Evolutionary conservation across 495 filamentous ascomycete genomes (phyloP), one percentile per base, ranked within the genome.

Genomic region (Lepidopterella palustris): DNA sequence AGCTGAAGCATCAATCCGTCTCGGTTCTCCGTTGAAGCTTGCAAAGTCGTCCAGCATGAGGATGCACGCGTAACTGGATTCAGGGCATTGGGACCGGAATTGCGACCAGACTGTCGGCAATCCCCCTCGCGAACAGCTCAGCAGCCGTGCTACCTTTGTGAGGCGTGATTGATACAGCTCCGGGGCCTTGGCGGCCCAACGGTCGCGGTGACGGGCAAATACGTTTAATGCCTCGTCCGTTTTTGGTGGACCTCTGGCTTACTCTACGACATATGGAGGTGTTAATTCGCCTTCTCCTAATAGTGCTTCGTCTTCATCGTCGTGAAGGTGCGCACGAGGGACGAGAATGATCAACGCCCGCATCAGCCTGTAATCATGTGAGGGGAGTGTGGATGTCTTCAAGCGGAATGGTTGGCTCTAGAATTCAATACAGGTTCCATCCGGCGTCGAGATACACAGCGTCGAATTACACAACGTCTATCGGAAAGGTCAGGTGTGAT

Each of bases 331-430:
- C 42, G 52, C 64, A 63, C 64, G 57, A 67, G 56, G 56, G 27
- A 45, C 42, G 27, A 51, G 59, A 55, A 39, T 21, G 42, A 54
- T 57, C 27, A 20, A 27, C 24, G 53, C 63, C 68, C 68, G 70
- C 70, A 73, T 64, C 27, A 66, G 39, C 25, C 58, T 45, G 31
- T 55, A 59, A 60, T 71, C 71, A 72, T 71, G 70, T 71, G 70
- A 72, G 68, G n/a, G 59, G 50, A 29, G 40, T 67, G 63, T 59
- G 61, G 61, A 26, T 56, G 64, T 47, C 45, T 47, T 58, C 24
- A 35, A 56, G 20, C 31, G 40, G 9, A 45, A 27, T 54, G 47
- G 64, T 67, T 67, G 64, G 64, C 58, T 61, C 60, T 45, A 51
- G 53, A 27, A 48, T 66, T 53, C n/a, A 57, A 66, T 60, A 51